phyloP scores from a whole-genome alignment of 495 filamentous ascomycete genomes.

The Annulohypoxylon nitens region DNA sequence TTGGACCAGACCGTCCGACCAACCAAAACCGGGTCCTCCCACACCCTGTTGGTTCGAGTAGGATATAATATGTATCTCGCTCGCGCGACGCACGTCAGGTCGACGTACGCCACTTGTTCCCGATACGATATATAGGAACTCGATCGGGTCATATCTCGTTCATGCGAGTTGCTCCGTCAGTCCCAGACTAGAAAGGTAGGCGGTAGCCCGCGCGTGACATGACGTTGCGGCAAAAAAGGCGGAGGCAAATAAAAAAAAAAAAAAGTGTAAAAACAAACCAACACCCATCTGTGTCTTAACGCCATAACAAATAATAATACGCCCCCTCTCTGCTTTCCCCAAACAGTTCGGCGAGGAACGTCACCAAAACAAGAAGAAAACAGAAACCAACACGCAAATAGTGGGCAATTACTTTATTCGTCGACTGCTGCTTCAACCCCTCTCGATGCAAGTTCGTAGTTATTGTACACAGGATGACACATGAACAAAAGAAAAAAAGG shows the following conservation, averaged over 20 bases:
- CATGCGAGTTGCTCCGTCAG: conserved; percentile 1
- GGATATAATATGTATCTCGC: background rate
- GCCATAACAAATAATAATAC: background rate
- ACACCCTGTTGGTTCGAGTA: conserved; percentile 16
- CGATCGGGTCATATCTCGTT: conserved; percentile 20
- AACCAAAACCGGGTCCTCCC: conserved; percentile 13
- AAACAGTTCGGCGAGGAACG: background rate
- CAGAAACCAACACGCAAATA: conserved; percentile 7
- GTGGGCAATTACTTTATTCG: conserved; percentile 46
- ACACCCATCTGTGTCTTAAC: background rate
- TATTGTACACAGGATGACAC: conserved; percentile 46
- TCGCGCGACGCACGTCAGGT: background rate
- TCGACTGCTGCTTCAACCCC: conserved; percentile 29
- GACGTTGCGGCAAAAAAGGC: conserved; percentile 5
- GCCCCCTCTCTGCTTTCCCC: background rate
- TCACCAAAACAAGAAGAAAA: conserved; percentile 1
- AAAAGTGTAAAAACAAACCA: conserved; percentile 23
- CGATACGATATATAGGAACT: conserved; percentile 23
- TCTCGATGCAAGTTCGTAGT: conserved; percentile 47
- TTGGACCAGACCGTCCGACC: conserved; percentile 3
- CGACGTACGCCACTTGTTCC: conserved; percentile 2
- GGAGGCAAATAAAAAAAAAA: conserved; percentile 4
- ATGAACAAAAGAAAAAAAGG: conserved; percentile 36
- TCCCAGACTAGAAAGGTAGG: conserved; percentile 8
- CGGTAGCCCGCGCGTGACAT: conserved; percentile 4